phyloP scores from a whole-genome alignment of 108 stramenopile genomes.

The Thalassiosira profunda region DNA sequence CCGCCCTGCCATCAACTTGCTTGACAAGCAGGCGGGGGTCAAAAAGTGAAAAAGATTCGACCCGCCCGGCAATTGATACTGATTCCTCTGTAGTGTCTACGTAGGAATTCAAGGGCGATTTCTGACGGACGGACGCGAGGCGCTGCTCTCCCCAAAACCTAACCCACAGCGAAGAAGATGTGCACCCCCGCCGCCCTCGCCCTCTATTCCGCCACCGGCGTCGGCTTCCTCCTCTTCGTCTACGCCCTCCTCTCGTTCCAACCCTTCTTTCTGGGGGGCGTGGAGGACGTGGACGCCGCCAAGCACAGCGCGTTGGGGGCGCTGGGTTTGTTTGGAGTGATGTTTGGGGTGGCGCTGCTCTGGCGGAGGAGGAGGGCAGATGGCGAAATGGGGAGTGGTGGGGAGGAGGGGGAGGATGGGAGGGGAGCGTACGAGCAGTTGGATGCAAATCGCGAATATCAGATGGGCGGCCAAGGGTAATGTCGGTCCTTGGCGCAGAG shows the following conservation, averaged over 20 bases:
- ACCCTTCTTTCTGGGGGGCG: conserved; percentile 45
- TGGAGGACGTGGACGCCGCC: conserved; percentile 35
- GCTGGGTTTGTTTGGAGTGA: conserved; percentile 25
- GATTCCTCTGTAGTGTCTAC: too few species aligned
- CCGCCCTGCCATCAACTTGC: too few species aligned
- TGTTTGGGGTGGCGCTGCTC: conserved; percentile 20
- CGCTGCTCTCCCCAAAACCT: not conserved
- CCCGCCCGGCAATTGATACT: too few species aligned
- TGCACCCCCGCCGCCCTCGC: conserved; percentile 33
- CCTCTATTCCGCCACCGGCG: conserved; percentile 49
- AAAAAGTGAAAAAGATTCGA: too few species aligned
- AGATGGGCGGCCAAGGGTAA: too few species aligned
- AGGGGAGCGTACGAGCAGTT: too few species aligned
- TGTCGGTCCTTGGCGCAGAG: too few species aligned
- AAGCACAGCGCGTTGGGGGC: conserved; percentile 44
- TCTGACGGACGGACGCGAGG: too few species aligned
- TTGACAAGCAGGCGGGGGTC: too few species aligned
- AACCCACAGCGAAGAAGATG: conserved; percentile 17
- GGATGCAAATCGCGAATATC: too few species aligned
- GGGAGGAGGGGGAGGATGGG: not conserved
- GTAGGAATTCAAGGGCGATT: too few species aligned
- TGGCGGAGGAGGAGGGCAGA: conserved; percentile 7
- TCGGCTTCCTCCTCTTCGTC: conserved; percentile 43
- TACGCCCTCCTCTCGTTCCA: conserved; percentile 44
- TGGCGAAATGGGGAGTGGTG: not conserved